These are phyloP conservation scores for Plectosphaerella cucumerina DNA, from an alignment of 2,329 filamentous ascomycete species.

Conservation along the genomic window DNA sequence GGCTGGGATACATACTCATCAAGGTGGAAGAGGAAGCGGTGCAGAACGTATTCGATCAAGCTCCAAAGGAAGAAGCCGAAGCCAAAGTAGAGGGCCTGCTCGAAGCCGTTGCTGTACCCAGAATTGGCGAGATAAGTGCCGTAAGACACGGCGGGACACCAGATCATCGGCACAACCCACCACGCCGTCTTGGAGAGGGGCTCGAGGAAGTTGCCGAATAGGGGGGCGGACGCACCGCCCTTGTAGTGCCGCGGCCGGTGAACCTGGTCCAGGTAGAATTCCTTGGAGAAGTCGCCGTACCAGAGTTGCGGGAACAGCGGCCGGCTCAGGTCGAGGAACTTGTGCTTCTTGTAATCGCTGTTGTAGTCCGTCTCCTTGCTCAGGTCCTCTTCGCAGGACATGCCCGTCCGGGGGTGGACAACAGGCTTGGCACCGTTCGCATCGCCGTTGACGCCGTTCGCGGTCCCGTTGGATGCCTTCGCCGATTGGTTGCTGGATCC, in stretches of 20 bases:
- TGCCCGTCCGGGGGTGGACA: slow-evolving; percentile 68
- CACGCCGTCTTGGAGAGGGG: slow-evolving; percentile 93
- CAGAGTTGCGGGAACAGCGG: slow-evolving; percentile 87
- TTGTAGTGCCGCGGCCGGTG: slow-evolving; percentile 95
- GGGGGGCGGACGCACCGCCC: slow-evolving; percentile 83
- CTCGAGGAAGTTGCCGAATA: slow-evolving; percentile 98
- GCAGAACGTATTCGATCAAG: slow-evolving; percentile 81
- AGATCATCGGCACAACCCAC: slow-evolving; percentile 82
- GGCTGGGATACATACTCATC: slow-evolving; percentile 63
- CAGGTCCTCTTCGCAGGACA: slow-evolving; percentile 85
- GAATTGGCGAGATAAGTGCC: slow-evolving; percentile 62
- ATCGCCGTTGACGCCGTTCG: slow-evolving; percentile 28
- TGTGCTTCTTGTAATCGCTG: slow-evolving; percentile 81
- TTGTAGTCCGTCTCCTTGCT: slow-evolving; percentile 75
- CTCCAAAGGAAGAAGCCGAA: slow-evolving; percentile 80
- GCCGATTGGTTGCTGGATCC: slow-evolving; percentile 29
- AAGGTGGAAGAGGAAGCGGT: slow-evolving; percentile 90
- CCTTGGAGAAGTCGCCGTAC: slow-evolving; percentile 81
- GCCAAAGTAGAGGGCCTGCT: slow-evolving; percentile 58
- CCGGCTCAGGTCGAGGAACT: slow-evolving; percentile 84
- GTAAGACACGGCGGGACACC: slow-evolving; percentile 77
- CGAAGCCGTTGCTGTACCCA: slow-evolving; percentile 49
- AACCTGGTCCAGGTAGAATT: slow-evolving; percentile 96
- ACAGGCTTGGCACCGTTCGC: slow-evolving; percentile 9
- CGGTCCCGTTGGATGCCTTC: slow-evolving; percentile 24